phyloP scores from a whole-genome alignment of 441 rosid species.

The Omphalea diandra region DNA sequence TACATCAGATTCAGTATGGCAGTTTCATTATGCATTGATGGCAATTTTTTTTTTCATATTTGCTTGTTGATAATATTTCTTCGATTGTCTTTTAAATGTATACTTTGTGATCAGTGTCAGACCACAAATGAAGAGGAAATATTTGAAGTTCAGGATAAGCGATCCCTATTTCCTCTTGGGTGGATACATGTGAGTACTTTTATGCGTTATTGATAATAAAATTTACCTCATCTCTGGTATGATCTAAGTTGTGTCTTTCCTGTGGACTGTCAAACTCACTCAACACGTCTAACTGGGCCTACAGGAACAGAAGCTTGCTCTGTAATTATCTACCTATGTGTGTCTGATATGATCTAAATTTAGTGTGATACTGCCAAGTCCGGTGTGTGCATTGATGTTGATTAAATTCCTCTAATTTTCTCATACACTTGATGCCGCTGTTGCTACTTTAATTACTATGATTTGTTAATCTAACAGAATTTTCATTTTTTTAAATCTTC shows the following conservation, averaged over 20 bases:
- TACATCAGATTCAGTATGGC: constrained; percentile 81
- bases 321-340: not conserved
- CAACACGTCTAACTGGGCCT: not conserved
- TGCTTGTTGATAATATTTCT: constrained; percentile 17
- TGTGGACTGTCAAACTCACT: not conserved
- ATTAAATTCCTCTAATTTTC: not conserved
- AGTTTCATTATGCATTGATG: constrained; percentile 19
- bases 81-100: constrained; percentile 1
- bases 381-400: not conserved
- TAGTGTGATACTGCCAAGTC: not conserved
- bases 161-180: constrained; percentile 92
- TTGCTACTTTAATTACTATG: not conserved
- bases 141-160: constrained; percentile 95
- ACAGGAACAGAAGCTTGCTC: not conserved
- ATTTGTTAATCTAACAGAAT: not conserved
- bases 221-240: not conserved
- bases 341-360: not conserved
- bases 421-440: not conserved
- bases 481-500: not conserved
- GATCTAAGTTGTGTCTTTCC: not conserved
- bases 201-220: not conserved
- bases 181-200: constrained; percentile 95
- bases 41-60: constrained; percentile 6
- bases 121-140: constrained; percentile 97
- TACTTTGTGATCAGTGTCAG: constrained; percentile 61